These are phyloP conservation scores for Zostera marina DNA, from an alignment of 116 monocot genomes.

Conservation along the genomic window DNA sequence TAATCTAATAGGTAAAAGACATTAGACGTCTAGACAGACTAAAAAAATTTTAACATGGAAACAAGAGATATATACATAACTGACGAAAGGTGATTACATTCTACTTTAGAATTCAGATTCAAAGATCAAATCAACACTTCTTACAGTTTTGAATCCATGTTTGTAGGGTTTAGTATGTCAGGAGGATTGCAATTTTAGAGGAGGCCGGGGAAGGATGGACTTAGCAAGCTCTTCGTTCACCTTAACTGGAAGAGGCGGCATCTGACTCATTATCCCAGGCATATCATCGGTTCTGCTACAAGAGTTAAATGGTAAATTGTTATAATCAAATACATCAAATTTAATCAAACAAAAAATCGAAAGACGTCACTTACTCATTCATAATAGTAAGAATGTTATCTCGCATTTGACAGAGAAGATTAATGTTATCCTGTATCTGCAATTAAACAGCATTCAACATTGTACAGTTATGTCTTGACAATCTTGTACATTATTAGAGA, in stretches of 20 bases:
- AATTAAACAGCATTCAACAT: slow-evolving; percentile 2
- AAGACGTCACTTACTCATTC: slow-evolving; percentile 50
- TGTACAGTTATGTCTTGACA: too few relatives aligned
- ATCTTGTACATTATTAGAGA: too few relatives aligned
- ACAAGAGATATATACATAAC: slow-evolving; percentile 3
- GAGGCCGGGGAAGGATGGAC: slow-evolving; percentile 44
- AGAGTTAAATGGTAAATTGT: neutral
- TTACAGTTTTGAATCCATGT: neutral
- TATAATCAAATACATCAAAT: neutral
- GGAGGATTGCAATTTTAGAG: slow-evolving; percentile 26
- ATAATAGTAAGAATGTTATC: slow-evolving; percentile 56
- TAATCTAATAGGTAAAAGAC: neutral
- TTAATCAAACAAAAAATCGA: neutral
- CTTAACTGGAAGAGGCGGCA: slow-evolving; percentile 89
- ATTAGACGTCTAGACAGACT: too few relatives aligned
- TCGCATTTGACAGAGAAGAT: slow-evolving; percentile 56
- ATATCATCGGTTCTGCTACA: slow-evolving; percentile 46
- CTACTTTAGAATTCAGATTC: neutral
- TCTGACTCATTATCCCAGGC: slow-evolving; percentile 78
- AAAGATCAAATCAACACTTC: neutral
- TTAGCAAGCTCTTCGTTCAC: slow-evolving; percentile 74
- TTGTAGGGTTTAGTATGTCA: slow-evolving; percentile 3
- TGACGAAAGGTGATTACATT: neutral
- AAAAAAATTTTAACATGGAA: slow-evolving; percentile 1
- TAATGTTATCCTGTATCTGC: slow-evolving; percentile 73